phyloP scores from a whole-genome alignment of 2,329 filamentous ascomycete species.

The Fusarium veterinarium region DNA sequence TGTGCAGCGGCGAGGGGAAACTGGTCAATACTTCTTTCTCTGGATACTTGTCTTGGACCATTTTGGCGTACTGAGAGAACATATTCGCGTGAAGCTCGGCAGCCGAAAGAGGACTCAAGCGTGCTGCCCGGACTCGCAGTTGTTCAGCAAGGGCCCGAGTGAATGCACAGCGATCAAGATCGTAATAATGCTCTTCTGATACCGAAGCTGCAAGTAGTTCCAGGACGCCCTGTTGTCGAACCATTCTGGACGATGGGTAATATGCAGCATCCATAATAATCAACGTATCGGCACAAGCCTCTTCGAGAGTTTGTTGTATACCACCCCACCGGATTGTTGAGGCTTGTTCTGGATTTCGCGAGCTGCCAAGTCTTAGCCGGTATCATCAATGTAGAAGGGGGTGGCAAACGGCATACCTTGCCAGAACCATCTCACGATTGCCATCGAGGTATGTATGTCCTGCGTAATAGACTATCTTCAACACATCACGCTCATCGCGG shows the following conservation, averaged over 20 bases:
- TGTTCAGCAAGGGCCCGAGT: conserved; percentile 63
- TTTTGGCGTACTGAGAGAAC: conserved; percentile 62
- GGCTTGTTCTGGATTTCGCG: conserved; percentile 57
- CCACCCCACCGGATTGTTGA: conserved; percentile 66
- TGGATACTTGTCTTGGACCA: conserved; percentile 61
- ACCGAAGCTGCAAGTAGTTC: conserved; percentile 67
- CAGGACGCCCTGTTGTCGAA: conserved; percentile 64
- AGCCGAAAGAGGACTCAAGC: conserved; percentile 60
- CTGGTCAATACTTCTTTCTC: conserved; percentile 61
- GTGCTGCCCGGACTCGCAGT: conserved; percentile 59
- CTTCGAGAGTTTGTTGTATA: conserved; percentile 67
- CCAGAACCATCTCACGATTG: conserved; percentile 67
- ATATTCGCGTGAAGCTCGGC: conserved; percentile 66
- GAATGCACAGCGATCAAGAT: conserved; percentile 63
- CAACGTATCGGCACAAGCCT: conserved; percentile 65
- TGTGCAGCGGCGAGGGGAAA: conserved; percentile 65
- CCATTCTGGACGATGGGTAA: conserved; percentile 64
- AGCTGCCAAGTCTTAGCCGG: conserved; percentile 53
- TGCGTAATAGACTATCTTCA: conserved; percentile 70
- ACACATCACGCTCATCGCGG: conserved; percentile 64
- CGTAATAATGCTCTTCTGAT: conserved; percentile 62
- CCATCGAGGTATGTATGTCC: conserved; percentile 66
- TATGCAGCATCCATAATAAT: conserved; percentile 70
- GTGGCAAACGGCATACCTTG: conserved; percentile 57
- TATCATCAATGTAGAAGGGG: background rate